phyloP scores from a whole-genome alignment of 2,329 filamentous ascomycete genomes.

The Thermothelomyces thermophilus region DNA sequence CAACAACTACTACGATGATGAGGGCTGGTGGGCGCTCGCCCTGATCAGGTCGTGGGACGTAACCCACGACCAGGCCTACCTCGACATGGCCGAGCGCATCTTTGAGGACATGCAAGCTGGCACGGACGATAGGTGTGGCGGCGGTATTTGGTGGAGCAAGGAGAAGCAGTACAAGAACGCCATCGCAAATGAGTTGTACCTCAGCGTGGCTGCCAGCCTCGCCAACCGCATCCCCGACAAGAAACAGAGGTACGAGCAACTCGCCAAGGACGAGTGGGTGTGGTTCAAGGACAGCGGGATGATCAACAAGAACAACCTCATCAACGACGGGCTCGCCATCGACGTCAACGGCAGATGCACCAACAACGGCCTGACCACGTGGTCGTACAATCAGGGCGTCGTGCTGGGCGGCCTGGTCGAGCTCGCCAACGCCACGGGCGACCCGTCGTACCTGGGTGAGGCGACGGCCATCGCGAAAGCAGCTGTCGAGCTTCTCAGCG shows the following conservation, averaged over 20 bases:
- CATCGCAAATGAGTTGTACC: slow-evolving; percentile 51
- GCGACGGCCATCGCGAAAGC: slow-evolving; percentile 45
- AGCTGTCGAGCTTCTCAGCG: slow-evolving; percentile 39
- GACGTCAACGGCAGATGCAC: slow-evolving; percentile 38
- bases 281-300: slow-evolving; percentile 47
- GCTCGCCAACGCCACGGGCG: slow-evolving; percentile 38
- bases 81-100: slow-evolving; percentile 44
- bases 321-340: slow-evolving; percentile 47
- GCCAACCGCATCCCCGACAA: slow-evolving; percentile 38
- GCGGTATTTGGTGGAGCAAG: slow-evolving; percentile 54
- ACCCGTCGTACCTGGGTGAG: slow-evolving; percentile 34
- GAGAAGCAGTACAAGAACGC: slow-evolving; percentile 44
- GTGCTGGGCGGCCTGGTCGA: slow-evolving; percentile 48
- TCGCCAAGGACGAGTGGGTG: slow-evolving; percentile 43
- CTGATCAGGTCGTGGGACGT: slow-evolving; percentile 50
- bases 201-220: slow-evolving; percentile 46
- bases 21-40: slow-evolving; percentile 57
- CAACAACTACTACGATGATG: slow-evolving; percentile 54
- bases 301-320: slow-evolving; percentile 42
- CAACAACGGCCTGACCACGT: slow-evolving; percentile 42
- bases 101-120: slow-evolving; percentile 50
- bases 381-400: slow-evolving; percentile 53
- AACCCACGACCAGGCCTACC: slow-evolving; percentile 40
- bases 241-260: slow-evolving; percentile 37
- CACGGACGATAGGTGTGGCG: slow-evolving; percentile 40